These are phyloP conservation scores for Boletus bicolor DNA, from an alignment of 768 basidiomycete species.

Conservation along the genomic window DNA sequence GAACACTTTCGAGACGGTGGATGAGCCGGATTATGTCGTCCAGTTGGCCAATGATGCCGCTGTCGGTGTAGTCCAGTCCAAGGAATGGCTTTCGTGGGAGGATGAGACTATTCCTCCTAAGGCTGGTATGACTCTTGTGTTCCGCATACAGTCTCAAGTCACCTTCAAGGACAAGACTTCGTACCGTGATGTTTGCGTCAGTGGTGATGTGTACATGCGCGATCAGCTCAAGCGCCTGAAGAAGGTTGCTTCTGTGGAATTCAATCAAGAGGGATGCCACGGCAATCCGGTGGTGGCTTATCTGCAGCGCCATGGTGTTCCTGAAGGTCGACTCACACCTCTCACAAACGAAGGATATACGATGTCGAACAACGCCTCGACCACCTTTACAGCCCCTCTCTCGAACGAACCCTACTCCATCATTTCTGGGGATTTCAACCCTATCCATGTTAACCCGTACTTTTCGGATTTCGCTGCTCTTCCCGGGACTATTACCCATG, in stretches of 20 bases:
- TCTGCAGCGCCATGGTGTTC: slow-evolving; percentile 83
- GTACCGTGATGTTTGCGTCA: slow-evolving; percentile 75
- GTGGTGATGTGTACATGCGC: slow-evolving; percentile 83
- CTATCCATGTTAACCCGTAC: slow-evolving; percentile 98
- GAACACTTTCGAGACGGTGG: slow-evolving; percentile 92
- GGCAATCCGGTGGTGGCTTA: slow-evolving; percentile 95
- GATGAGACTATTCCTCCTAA: slow-evolving; percentile 74
- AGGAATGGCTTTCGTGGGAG: slow-evolving; percentile 98
- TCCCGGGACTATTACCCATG: slow-evolving; percentile 96
- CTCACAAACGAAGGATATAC: slow-evolving; percentile 87
- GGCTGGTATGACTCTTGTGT: slow-evolving; percentile 80
- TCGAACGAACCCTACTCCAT: slow-evolving; percentile 96
- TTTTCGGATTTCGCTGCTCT: slow-evolving; percentile 92
- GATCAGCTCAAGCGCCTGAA: slow-evolving; percentile 85
- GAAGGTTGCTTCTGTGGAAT: slow-evolving; percentile 85
- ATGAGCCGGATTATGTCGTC: slow-evolving; percentile 87
- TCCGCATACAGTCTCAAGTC: slow-evolving; percentile 84
- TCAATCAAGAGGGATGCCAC: slow-evolving; percentile 79
- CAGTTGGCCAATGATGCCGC: slow-evolving; percentile 70
- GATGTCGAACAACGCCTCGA: slow-evolving; percentile 60
- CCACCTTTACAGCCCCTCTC: slow-evolving; percentile 76
- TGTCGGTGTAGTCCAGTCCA: slow-evolving; percentile 88
- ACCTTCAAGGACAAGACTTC: slow-evolving; percentile 89
- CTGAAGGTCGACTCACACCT: slow-evolving; percentile 72
- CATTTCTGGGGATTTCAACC: slow-evolving; percentile 97